Conservation (phyloP, 306 rosid species). For the Sindora glabra region DNA sequence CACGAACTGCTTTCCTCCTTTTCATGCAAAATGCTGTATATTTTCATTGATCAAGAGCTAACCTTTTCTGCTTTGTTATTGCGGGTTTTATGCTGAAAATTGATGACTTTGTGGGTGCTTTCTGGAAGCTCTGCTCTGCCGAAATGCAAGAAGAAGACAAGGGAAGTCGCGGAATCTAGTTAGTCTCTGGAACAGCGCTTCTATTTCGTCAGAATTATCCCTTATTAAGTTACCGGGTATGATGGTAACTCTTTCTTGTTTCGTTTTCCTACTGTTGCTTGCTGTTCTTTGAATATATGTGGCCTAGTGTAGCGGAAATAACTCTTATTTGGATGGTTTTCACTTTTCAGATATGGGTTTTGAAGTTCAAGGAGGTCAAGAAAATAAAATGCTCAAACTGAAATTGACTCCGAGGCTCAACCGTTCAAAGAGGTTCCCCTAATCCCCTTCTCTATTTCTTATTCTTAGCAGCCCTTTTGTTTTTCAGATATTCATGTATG, state of each 20-base stretch:
- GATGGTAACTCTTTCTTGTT: conserved; percentile 20
- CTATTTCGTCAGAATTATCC: conserved; percentile 12
- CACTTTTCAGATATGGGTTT: conserved; percentile 57
- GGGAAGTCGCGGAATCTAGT: conserved; percentile 25
- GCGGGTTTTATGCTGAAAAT: conserved; percentile 31
- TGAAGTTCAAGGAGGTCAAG: conserved; percentile 40
- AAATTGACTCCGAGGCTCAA: conserved; percentile 51
- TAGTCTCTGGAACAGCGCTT: conserved; percentile 14
- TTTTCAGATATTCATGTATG: conserved; percentile 9
- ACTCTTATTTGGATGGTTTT: conserved; percentile 25
- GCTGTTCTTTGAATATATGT: conserved; percentile 7
- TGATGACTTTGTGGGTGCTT: conserved; percentile 39
- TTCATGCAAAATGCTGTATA: conserved; percentile 42
- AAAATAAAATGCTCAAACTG: conserved; percentile 43
- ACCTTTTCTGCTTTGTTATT: conserved; percentile 24
- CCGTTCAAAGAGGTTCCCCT: conserved; percentile 80
- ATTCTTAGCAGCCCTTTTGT: not conserved
- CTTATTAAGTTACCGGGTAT: conserved; percentile 32
- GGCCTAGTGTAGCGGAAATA: conserved; percentile 16
- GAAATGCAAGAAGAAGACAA: conserved; percentile 21
- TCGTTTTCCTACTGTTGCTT: conserved; percentile 11
- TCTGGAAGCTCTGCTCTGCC: conserved; percentile 25
- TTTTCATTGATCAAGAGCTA: conserved; percentile 44
- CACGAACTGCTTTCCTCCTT: conserved; percentile 36
- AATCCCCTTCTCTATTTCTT: conserved; percentile 10